phyloP scores from a whole-genome alignment of 106 monocot genomes.

The Dioscorea zingiberensis region DNA sequence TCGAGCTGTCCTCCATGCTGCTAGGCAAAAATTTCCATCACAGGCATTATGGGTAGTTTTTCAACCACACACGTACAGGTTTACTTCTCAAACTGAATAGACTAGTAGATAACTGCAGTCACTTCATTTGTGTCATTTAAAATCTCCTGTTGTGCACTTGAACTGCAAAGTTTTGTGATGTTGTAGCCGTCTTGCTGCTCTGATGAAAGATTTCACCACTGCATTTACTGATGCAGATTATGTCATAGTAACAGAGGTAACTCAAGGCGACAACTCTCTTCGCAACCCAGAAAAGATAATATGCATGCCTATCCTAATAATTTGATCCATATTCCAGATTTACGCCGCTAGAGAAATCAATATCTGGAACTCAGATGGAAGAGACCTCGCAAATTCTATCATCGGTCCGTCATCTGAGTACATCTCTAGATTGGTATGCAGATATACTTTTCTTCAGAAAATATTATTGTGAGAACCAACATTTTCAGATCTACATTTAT shows the following conservation, averaged over 20 bases:
- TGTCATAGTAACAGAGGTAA: constrained; percentile 40
- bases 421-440: constrained; percentile 28
- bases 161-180: not conserved
- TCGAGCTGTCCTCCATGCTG: constrained; percentile 38
- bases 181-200: constrained; percentile 31
- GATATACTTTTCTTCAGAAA: not conserved
- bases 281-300: not conserved
- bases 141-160: not conserved
- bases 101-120: not conserved
- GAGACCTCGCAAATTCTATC: constrained; percentile 21
- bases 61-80: constrained; percentile 51
- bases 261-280: not conserved
- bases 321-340: constrained; percentile 14
- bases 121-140: not conserved
- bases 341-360: constrained; percentile 35
- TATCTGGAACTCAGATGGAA: constrained; percentile 12
- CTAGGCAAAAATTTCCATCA: constrained; percentile 21
- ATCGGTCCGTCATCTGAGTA: constrained; percentile 32
- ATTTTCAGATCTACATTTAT: not conserved
- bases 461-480: not conserved
- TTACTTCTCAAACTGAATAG: not conserved
- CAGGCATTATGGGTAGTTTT: constrained; percentile 35
- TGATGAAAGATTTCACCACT: constrained; percentile 31
- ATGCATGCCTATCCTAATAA: not conserved
- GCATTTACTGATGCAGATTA: constrained; percentile 31